Conservation (phyloP, 495 filamentous ascomycete species). For the Glonium stellatum region DNA sequence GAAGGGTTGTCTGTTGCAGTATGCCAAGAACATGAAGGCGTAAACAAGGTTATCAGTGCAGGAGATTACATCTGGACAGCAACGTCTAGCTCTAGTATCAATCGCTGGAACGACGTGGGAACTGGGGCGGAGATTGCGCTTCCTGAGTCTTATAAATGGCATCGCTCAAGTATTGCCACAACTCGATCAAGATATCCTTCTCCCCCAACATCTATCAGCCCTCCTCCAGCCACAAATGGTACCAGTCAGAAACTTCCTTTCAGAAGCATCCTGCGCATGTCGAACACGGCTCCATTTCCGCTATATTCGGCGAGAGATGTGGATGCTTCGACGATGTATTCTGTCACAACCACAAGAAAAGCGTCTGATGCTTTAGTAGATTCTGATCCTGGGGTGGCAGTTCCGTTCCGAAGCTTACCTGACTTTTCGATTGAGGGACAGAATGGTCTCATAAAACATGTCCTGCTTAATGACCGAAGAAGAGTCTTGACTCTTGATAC, state of each 20-base stretch:
- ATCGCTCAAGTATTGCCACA: constrained; percentile 32
- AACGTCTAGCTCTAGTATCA: constrained; percentile 88
- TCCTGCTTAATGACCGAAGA: constrained; percentile 83
- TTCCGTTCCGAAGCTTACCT: constrained; percentile 62
- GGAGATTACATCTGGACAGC: constrained; percentile 89
- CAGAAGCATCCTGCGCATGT: constrained; percentile 68
- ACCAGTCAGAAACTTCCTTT: constrained; percentile 62
- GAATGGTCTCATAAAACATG: constrained; percentile 89
- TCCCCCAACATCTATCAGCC: constrained; percentile 14
- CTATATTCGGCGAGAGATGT: constrained; percentile 41
- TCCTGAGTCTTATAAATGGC: constrained; percentile 33
- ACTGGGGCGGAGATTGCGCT: constrained; percentile 53
- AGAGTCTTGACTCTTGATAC: constrained; percentile 88
- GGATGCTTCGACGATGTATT: constrained; percentile 44
- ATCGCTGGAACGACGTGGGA: constrained; percentile 86
- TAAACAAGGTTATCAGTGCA: constrained; percentile 73
- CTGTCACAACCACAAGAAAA: constrained; percentile 48
- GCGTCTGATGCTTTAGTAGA: constrained; percentile 31
- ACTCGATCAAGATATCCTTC: constrained; percentile 24
- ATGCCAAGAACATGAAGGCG: constrained; percentile 83
- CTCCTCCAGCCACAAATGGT: constrained; percentile 37
- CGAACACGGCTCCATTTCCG: constrained; percentile 74
- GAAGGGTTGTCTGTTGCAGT: constrained; percentile 84
- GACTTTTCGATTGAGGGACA: constrained; percentile 72
- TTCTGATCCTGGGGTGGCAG: constrained; percentile 9